Base-by-base conservation (phyloP, 768 basidiomycete genomes). In the Dentipellis fragilis region DNA sequence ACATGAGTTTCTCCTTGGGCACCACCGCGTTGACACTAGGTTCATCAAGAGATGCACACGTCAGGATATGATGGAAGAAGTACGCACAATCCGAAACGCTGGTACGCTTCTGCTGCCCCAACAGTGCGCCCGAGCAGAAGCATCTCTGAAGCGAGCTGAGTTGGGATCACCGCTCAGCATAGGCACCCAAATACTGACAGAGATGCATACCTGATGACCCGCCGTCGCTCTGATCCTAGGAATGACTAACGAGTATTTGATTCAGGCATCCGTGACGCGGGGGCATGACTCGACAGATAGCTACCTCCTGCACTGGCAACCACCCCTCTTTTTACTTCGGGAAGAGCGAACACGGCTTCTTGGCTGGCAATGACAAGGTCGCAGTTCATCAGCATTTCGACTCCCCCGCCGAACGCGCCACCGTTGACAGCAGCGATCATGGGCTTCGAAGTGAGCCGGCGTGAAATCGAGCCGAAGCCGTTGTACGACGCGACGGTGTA, bases 351-450 rank as follows among this genome's bases (percentile, higher is more conserved):
- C 54, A 75, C 79, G 2, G 87, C 82, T 14, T 80, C 78, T 51
- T 81, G 73, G 57, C 74, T 77, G 1, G 89, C 83, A 17, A 91
- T 67, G 52, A 90, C 86, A 23, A 90, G 64, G 63, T 91, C 89
- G 58, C 87, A 89, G 60, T 91, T 92, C 4, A 90, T 61, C 1
- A 88, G 36, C 51, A 71, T 64, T 58, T 71, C 69, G 34, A 64
- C 58, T 7, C 67, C 68, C 9, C 70, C 68, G 50, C 71, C 72
- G 54, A 68, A 68, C 16, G 74, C 70, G 14, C 83, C 77, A n/a
- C 89, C 89, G 56, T 82, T 79, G 1, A 89, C 88, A 3, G 89
- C 89, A 11, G 89, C 89, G 49, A 91, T 84, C 52, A 89, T 79
- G 6, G 87, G 87, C 64, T 91, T 91, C 58, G 68, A 73, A 0